Percentiles rank a stretch among this genome's conserved stretches.
phyloP scores from a whole-genome alignment of 2,329 filamentous ascomycete species.

The Nannizziopsis barbatae region DNA sequence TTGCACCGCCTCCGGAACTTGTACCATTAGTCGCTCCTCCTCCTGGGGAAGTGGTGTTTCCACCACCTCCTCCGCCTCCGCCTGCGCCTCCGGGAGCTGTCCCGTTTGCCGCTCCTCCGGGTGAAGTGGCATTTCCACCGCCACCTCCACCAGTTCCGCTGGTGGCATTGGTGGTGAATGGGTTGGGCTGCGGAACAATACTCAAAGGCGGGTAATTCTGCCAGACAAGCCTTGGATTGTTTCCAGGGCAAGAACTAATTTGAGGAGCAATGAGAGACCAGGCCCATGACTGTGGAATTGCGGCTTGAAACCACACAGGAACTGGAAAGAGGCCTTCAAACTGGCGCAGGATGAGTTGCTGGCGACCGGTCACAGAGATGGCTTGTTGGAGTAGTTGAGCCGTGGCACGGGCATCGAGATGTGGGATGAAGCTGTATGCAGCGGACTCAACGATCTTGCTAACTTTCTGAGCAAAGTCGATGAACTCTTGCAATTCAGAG shows the following conservation, averaged over 20 bases:
- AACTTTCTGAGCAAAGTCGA: slow-evolving; percentile 79
- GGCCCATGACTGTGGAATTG: slow-evolving; percentile 72
- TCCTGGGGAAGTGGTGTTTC: too few relatives aligned
- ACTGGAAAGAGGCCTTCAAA: slow-evolving; percentile 69
- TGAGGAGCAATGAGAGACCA: slow-evolving; percentile 75
- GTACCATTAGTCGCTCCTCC: too few relatives aligned
- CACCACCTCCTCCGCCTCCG: too few relatives aligned
- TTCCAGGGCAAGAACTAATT: slow-evolving; percentile 62
- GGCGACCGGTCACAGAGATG: slow-evolving; percentile 66
- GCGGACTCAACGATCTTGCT: slow-evolving; percentile 70
- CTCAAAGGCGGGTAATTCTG: slow-evolving; percentile 68
- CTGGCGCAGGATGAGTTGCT: slow-evolving; percentile 76
- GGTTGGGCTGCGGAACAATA: slow-evolving; percentile 67
- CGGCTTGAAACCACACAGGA: slow-evolving; percentile 71
- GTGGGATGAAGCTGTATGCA: slow-evolving; percentile 69
- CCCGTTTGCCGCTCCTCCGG: too few relatives aligned
- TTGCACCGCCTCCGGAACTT: slow-evolving; percentile 25
- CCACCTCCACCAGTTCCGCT: slow-evolving; percentile 17
- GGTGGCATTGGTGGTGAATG: slow-evolving; percentile 48
- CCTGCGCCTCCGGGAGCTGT: too few relatives aligned
- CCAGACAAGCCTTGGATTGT: slow-evolving; percentile 66
- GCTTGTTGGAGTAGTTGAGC: slow-evolving; percentile 63
- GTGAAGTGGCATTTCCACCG: too few relatives aligned
- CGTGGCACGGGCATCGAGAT: slow-evolving; percentile 64
- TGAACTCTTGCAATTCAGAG: slow-evolving; percentile 60